These are phyloP conservation scores for Chytridium lagenaria DNA, from an alignment of 371 early-diverging fungal genomes.

Conservation along the genomic window DNA sequence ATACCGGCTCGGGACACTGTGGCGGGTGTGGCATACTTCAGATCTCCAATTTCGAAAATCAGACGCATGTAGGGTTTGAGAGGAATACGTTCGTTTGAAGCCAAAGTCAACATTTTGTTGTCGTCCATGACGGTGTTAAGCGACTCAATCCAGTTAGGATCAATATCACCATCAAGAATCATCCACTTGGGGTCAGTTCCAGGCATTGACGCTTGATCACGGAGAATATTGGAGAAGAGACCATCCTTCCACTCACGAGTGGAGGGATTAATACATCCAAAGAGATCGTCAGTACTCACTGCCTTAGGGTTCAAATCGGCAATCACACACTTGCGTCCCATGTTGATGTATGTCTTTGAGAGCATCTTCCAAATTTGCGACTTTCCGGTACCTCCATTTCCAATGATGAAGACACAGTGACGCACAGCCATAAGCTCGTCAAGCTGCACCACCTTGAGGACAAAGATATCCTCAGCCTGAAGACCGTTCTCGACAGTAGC, in stretches of 20 bases:
- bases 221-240: conserved; percentile 63
- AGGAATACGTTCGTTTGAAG: conserved; percentile 72
- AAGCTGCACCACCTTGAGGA: conserved; percentile 66
- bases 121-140: conserved; percentile 76
- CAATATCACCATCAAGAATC: conserved; percentile 68
- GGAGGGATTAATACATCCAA: conserved; percentile 67
- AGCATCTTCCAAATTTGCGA: conserved; percentile 71
- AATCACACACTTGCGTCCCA: conserved; percentile 61
- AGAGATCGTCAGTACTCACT: conserved; percentile 68
- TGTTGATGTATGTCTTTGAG: conserved; percentile 62
- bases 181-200: conserved; percentile 70
- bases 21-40: conserved; percentile 72
- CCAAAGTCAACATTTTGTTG: conserved; percentile 71
- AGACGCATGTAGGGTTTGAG: conserved; percentile 68
- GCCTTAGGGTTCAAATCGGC: conserved; percentile 70
- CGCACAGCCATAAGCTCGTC: conserved; percentile 69
- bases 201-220: conserved; percentile 62
- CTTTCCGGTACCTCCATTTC: conserved; percentile 68
- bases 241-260: conserved; percentile 75
- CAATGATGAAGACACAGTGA: conserved; percentile 71
- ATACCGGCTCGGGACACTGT: conserved; percentile 77
- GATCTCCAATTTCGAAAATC: conserved; percentile 67
- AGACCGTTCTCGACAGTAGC: conserved; percentile 64
- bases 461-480: conserved; percentile 68
- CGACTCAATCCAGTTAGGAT: conserved; percentile 75